Percentiles rank a stretch among this genome's conserved stretches.
phyloP scores from a whole-genome alignment of 2,329 filamentous ascomycete species.

The Alternaria rosae region DNA sequence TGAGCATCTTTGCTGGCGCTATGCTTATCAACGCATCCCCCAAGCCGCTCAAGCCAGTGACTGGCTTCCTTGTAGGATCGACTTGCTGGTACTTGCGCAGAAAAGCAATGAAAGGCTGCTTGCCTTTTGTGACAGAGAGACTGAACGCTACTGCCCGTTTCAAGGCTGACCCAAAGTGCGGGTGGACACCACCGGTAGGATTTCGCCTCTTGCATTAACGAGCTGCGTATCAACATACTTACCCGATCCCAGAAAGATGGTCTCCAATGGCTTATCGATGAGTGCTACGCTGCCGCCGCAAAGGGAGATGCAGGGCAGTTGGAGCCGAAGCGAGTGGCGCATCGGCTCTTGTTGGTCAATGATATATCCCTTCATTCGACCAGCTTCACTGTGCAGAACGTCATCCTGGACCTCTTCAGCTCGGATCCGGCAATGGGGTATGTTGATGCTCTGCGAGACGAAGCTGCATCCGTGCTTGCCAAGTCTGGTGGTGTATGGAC shows the following conservation, averaged over 20 bases:
- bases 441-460: conserved; percentile 19
- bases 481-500: conserved; percentile 19
- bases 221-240: neutral
- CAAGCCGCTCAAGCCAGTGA: conserved; percentile 17
- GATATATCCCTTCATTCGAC: conserved; percentile 25
- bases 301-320: conserved; percentile 18
- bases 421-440: conserved; percentile 18
- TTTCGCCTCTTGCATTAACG: neutral
- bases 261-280: conserved; percentile 27
- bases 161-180: conserved; percentile 17
- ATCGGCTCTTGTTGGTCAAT: conserved; percentile 24
- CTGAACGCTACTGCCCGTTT: conserved; percentile 20
- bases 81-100: conserved; percentile 17
- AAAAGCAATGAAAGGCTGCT: conserved; percentile 17
- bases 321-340: conserved; percentile 20
- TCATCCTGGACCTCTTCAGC: conserved; percentile 24
- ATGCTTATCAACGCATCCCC: conserved; percentile 24
- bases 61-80: conserved; percentile 15
- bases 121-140: conserved; percentile 24
- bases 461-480: conserved; percentile 14
- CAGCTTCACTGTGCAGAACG: conserved; percentile 22
- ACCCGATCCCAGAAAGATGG: conserved; percentile 18
- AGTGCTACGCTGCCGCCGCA: conserved; percentile 16
- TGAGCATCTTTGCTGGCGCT: conserved; percentile 21
- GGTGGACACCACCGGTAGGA: conserved; percentile 21